These are phyloP conservation scores for Rhodotorula sp. DNA, from an alignment of 1,284 basidiomycete genomes.

Conservation along the genomic window DNA sequence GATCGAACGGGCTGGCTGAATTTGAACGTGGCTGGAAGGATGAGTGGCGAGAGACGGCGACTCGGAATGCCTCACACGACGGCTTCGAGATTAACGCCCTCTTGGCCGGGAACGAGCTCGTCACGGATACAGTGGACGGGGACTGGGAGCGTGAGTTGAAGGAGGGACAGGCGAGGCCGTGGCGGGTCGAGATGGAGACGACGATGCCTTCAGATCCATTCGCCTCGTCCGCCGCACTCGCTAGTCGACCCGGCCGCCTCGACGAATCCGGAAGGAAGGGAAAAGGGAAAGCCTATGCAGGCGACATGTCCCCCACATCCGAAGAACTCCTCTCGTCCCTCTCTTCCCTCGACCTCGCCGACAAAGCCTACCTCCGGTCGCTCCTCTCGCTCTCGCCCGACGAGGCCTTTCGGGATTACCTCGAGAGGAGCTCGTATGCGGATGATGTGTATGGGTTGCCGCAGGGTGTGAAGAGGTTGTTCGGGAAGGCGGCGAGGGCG, in stretches of 20 bases:
- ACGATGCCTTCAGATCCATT: conserved; percentile 23
- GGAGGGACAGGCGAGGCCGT: neutral
- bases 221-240: neutral
- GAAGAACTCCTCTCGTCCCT: conserved; percentile 24
- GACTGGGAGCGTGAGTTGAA: conserved; percentile 35
- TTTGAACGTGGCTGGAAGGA: neutral
- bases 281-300: conserved; percentile 17
- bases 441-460: conserved; percentile 37
- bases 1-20: neutral
- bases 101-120: neutral
- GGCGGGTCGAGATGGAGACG: conserved; percentile 2
- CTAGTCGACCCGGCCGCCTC: neutral
- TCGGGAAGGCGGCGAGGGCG: conserved; percentile 13
- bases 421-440: conserved; percentile 16
- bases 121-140: conserved; percentile 14
- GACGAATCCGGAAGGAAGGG: no score
- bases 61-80: conserved; percentile 4
- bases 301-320: conserved; percentile 27
- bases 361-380: conserved; percentile 23
- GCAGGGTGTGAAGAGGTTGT: conserved; percentile 6
- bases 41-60: neutral
- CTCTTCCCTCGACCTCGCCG: conserved; percentile 29
- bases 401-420: conserved; percentile 23
- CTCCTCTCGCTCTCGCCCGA: conserved; percentile 28
- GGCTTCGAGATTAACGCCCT: conserved; percentile 19